phyloP scores from a whole-genome alignment of 169 alveolate species.

The Condylostoma magnum region DNA sequence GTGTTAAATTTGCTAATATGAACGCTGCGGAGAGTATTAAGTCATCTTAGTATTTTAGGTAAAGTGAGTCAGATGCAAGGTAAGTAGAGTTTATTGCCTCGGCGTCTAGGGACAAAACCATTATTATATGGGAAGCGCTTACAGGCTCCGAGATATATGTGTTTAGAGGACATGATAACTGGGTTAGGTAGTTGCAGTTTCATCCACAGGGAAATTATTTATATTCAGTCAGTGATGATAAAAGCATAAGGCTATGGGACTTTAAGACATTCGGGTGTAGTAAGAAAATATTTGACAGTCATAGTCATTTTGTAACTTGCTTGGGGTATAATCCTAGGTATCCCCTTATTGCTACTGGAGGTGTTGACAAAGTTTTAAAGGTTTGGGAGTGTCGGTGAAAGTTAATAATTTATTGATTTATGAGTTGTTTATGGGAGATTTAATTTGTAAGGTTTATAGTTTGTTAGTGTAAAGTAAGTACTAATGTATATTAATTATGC shows the following conservation, averaged over 20 bases:
- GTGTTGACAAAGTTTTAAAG: not conserved
- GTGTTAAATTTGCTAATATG: conserved; percentile 38
- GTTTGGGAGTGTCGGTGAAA: not conserved
- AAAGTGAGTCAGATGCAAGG: conserved; percentile 37
- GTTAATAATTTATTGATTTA: no score
- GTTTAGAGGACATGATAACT: conserved; percentile 77
- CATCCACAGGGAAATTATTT: conserved; percentile 74
- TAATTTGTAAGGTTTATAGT: no score
- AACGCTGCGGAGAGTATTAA: conserved; percentile 21
- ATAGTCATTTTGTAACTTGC: not conserved
- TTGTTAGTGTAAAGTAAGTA: no score
- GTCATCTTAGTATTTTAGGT: conserved; percentile 26
- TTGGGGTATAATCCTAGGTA: not conserved
- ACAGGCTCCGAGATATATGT: conserved; percentile 50
- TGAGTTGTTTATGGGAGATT: no score
- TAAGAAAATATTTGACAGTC: not conserved
- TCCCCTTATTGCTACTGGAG: not conserved
- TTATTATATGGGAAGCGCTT: conserved; percentile 75
- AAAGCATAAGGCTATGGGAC: conserved; percentile 57
- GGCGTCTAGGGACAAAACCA: conserved; percentile 74
- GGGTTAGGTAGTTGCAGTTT: conserved; percentile 75
- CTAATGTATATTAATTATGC: no score
- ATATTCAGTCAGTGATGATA: conserved; percentile 79
- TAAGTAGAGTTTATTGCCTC: conserved; percentile 62
- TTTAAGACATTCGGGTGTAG: conserved; percentile 33